Evolutionary conservation across 1,284 basidiomycete genomes (phyloP).

Genomic region (Pseudozyma sp.): DNA sequence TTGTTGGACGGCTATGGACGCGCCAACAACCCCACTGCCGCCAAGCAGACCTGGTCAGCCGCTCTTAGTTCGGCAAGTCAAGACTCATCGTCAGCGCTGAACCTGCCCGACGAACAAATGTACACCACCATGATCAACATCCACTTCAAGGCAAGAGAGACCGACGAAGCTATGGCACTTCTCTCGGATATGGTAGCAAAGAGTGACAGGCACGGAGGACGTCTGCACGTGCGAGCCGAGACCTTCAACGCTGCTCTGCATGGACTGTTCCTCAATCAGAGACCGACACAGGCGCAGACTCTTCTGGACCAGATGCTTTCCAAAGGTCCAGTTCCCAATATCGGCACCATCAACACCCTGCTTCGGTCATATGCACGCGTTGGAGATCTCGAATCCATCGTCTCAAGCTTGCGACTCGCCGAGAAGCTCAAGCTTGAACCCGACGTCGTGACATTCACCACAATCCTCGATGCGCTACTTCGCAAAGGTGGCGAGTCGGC

Average conservation of each 20-base stretch:
- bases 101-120: conserved; percentile 44
- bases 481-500: conserved; percentile 47
- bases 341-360: conserved; percentile 60
- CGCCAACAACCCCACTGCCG: conserved; percentile 40
- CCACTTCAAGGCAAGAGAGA: conserved; percentile 30
- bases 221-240: conserved; percentile 35
- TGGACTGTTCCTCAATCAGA: conserved; percentile 41
- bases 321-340: conserved; percentile 48
- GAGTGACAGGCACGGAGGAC: conserved; percentile 15
- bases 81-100: neutral
- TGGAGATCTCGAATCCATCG: conserved; percentile 40
- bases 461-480: conserved; percentile 58
- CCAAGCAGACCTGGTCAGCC: conserved; percentile 46
- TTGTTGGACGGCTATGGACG: conserved; percentile 59
- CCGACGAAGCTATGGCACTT: conserved; percentile 44
- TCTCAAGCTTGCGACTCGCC: conserved; percentile 41
- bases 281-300: conserved; percentile 28
- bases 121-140: conserved; percentile 62
- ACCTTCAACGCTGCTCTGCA: conserved; percentile 59
- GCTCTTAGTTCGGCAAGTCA: conserved; percentile 13
- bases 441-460: conserved; percentile 63
- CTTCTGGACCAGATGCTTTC: conserved; percentile 51
- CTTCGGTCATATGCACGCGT: conserved; percentile 51
- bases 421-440: conserved; percentile 38
- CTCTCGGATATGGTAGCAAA: conserved; percentile 37